Evolutionary conservation across 2,329 filamentous ascomycete genomes (phyloP), one percentile per base, ranked within the genome.

Genomic region (Dactylonectria estremocensis): DNA sequence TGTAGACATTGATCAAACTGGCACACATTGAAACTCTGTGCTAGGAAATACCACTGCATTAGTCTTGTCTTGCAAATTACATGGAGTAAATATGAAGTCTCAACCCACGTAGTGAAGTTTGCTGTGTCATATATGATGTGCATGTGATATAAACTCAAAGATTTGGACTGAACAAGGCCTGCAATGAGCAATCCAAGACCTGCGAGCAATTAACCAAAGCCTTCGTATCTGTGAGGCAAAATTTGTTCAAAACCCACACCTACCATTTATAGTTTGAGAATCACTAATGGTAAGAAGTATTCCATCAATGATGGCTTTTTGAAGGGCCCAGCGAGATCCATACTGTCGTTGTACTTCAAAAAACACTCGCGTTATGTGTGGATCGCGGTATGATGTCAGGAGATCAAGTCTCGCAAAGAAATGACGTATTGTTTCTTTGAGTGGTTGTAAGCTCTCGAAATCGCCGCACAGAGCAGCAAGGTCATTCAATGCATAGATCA

Each of bases 61-160:
- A 43, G 40, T 16, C 1, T 43, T 43, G 7, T 7, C 14, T 8
- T 43, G 40, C 5, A 43, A n/a, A 5, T n/a, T n/a, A 7, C 14
- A 40, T 40, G 35, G 11, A 40, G 11, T 5, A 40, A 40, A 2
- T 5, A 16, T 14, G 11, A 13, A 40, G 20, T n/a, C 13, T 24
- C 14, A 6, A 48, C 60, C 4, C 35, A 63, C 60, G 22, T 40
- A 33, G 60, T 63, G 18, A 63, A 63, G n/a, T 48, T 63, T 14
- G 37, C 50, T 5, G 60, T 63, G n/a, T 63, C 60, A 35, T 63
- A 63, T 6, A 63, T 16, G 13, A 63, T 63, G 28, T 63, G 60
- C 50, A 63, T 33, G 43, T 63, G 60, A 35, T 63, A 63, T 3
- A 63, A 18, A 49, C 28, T 56, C 18, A 63, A 33, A 14, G 60